Base-by-base conservation (phyloP, 2,329 filamentous ascomycete genomes). In the Sporothrix sp. region DNA sequence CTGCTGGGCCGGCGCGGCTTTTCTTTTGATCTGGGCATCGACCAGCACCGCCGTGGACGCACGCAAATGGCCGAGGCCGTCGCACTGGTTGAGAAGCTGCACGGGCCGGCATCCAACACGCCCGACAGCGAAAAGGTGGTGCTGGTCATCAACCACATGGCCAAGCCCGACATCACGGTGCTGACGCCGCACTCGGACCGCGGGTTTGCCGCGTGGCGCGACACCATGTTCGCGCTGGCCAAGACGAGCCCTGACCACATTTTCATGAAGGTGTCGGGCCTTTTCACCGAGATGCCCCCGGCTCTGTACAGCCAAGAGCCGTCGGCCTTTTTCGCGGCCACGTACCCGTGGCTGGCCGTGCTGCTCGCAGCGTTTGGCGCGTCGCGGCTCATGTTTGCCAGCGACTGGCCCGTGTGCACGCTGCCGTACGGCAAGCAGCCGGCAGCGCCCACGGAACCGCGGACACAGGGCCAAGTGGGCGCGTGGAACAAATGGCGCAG, bases 251-350 rank as follows among this genome's bases (percentile, higher is more conserved):
- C 55, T 6, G 28, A 43, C 16, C 75, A 72, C 46, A 81, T 83
- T n/a, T 94, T 85, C 70, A 86, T 96, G 77, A 95, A 96, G 71
- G 76, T 96, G n/a, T 91, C 85, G 0, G 91, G 91, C 7, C 79
- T 75, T 42, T 90, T 96, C 65, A 81, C 84, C 16, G 87, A 95
- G 68, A 81, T 96, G 67, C 75, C 81, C 3, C 71, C 72, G 42
- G 65, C 70, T 10, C 68, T 82, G 56, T 71, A 70, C 59, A 63
- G 62, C 21, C 68, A 72, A 23, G 64, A 73, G 9, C 63, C 73
- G 30, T 69, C 76, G 51, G 73, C 78, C 32, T 75, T 88, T 51
- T 81, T 87, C 57, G 70, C 76, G 54, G 74, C 74, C 36, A 72
- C 86, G 18, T 72, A 76, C 52, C 82, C 83, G 21, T 94, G 87